A percentile compares a stretch with the other conserved stretches of the same genome.
These are phyloP conservation scores for Luvunga scandens DNA, from an alignment of 345 rosid species.

Conservation along the genomic window DNA sequence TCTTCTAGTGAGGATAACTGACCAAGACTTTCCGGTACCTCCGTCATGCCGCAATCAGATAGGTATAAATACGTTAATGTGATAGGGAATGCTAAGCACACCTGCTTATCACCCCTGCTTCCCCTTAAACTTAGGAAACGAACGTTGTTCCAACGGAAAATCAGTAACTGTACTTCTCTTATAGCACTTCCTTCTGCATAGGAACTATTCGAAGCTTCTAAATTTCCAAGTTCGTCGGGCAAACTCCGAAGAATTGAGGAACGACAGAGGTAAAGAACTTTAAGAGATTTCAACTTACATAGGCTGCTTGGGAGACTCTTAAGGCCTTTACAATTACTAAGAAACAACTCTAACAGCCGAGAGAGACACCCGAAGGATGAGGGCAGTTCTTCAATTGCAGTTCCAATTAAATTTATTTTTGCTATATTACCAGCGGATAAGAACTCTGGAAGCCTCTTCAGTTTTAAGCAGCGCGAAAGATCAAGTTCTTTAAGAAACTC, in stretches of 20 bases:
- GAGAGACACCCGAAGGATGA: neutral
- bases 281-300: neutral
- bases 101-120: no score
- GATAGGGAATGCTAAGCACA: no score
- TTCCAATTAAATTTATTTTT: neutral
- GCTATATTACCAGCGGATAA: neutral
- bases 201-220: conserved; percentile 7
- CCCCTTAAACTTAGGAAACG: no score
- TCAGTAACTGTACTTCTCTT: no score
- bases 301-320: neutral
- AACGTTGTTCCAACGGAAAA: no score
- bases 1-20: no score
- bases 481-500: neutral
- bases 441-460: neutral
- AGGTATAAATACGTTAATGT: no score
- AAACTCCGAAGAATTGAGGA: neutral
- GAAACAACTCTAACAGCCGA: neutral
- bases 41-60: no score
- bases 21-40: no score
- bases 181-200: neutral
- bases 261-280: neutral
- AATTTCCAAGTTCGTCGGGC: neutral
- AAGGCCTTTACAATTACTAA: neutral
- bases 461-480: neutral
- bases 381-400: conserved; percentile 4